Conservation (phyloP, 148 eudicot species). For the Heliamphora exappendiculata region DNA sequence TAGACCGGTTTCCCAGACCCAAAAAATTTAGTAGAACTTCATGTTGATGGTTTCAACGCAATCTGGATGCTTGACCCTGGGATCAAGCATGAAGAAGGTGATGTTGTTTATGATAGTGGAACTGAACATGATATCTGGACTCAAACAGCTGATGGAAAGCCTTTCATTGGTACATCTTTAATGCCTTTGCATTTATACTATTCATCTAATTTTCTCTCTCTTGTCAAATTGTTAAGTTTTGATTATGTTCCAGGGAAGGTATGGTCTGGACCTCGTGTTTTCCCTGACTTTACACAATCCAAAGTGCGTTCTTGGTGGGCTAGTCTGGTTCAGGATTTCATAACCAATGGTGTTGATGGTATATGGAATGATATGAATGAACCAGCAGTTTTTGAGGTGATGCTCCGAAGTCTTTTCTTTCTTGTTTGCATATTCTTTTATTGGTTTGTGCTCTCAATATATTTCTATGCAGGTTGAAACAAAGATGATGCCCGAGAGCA, state of each 20-base stretch:
- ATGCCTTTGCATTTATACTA: not conserved
- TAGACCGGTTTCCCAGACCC: constrained; percentile 89
- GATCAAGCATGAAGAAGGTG: constrained; percentile 76
- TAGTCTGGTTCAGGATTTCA: constrained; percentile 67
- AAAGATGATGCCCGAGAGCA: constrained; percentile 93
- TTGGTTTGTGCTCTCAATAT: not conserved
- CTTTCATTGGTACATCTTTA: constrained; percentile 62
- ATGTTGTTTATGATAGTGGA: constrained; percentile 86
- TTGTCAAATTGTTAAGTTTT: not conserved
- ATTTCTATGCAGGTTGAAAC: constrained; percentile 48
- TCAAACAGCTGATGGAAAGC: constrained; percentile 72
- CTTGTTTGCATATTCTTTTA: not conserved
- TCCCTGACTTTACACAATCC: constrained; percentile 89
- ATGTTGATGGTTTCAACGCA: constrained; percentile 75
- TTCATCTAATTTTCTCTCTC: not conserved
- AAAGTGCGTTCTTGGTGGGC: constrained; percentile 96
- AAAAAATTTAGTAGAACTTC: constrained; percentile 67
- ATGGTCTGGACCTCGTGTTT: constrained; percentile 98
- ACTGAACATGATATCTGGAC: constrained; percentile 70
- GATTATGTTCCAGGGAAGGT: constrained; percentile 65
- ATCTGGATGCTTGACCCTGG: constrained; percentile 99
- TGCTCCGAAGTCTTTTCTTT: not conserved
- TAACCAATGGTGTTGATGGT: constrained; percentile 88
- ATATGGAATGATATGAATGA: constrained; percentile 99
- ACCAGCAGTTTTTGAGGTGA: constrained; percentile 90